Evolutionary conservation across 2,329 filamentous ascomycete genomes (phyloP).

Genomic region (Diaporthe eres): DNA sequence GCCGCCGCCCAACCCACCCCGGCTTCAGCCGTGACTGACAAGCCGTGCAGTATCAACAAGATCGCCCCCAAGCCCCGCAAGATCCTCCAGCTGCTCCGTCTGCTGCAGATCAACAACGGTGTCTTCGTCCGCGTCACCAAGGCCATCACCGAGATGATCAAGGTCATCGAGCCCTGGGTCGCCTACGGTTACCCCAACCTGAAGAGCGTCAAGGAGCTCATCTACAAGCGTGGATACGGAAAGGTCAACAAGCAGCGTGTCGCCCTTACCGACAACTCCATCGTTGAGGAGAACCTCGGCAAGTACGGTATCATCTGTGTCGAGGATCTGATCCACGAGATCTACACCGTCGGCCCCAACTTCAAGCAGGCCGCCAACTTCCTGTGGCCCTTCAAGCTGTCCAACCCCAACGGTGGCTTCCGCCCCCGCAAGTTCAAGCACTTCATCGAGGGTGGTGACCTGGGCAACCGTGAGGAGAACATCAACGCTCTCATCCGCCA

Average conservation of each 20-base stretch:
- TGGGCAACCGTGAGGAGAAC: conserved; percentile 98
- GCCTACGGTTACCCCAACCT: conserved; percentile 99
- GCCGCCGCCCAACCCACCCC: conserved; percentile 36
- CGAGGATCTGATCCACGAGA: conserved; percentile 99
- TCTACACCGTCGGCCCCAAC: conserved; percentile 98
- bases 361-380: conserved; percentile 99
- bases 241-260: conserved; percentile 99
- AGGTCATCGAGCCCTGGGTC: conserved; percentile 98
- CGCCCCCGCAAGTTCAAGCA: conserved; percentile 98
- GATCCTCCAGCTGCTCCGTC: conserved; percentile 98
- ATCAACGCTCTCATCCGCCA: conserved; percentile 97
- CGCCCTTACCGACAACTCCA: conserved; percentile 95
- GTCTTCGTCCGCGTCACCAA: conserved; percentile 97
- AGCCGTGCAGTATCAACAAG: conserved; percentile 94
- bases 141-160: conserved; percentile 97
- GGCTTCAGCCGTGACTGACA: conserved; percentile 40
- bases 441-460: conserved; percentile 98
- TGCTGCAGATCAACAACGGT: conserved; percentile 99
- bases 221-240: conserved; percentile 99
- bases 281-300: conserved; percentile 96
- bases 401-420: conserved; percentile 98
- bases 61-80: conserved; percentile 99
- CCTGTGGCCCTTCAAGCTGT: conserved; percentile 99
- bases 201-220: conserved; percentile 97
- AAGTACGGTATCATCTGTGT: conserved; percentile 99